Conservation (phyloP, 306 rosid genomes). For the Dryas drummondii region DNA sequence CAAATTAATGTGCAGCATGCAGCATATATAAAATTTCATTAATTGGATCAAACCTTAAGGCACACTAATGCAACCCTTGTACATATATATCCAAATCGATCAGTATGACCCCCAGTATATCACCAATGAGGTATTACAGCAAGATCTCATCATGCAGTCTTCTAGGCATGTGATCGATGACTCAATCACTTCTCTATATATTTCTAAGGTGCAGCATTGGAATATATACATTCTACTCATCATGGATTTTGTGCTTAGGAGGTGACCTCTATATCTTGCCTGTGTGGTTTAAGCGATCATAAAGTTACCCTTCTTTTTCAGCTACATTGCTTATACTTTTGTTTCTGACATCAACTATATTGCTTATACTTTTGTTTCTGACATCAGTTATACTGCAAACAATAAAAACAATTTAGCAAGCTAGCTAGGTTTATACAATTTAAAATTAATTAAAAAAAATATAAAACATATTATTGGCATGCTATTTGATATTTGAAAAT, state of each 20-base stretch:
- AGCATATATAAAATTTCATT: not conserved
- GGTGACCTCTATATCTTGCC: not conserved
- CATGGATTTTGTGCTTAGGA: not conserved
- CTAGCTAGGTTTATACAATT: not conserved
- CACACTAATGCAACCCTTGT: not conserved
- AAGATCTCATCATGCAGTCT: not conserved
- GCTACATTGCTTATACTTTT: not conserved
- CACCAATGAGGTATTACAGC: not conserved
- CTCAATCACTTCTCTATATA: not conserved
- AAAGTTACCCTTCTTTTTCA: not conserved
- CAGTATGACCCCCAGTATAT: not conserved
- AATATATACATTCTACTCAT: not conserved
- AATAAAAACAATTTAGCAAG: not conserved
- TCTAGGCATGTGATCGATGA: not conserved
- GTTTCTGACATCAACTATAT: not conserved
- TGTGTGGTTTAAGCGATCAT: not conserved
- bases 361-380: not conserved
- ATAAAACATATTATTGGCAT: not conserved
- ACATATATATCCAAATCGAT: not conserved
- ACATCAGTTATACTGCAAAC: too few species aligned
- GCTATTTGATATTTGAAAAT: not conserved
- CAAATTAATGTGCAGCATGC: not conserved
- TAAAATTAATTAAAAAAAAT: too few species aligned
- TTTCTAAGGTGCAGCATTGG: not conserved
- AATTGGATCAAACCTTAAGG: not conserved